Evolutionary conservation across 352 stramenopile genomes (phyloP).

Genomic region (Globisporangium alternatum): DNA sequence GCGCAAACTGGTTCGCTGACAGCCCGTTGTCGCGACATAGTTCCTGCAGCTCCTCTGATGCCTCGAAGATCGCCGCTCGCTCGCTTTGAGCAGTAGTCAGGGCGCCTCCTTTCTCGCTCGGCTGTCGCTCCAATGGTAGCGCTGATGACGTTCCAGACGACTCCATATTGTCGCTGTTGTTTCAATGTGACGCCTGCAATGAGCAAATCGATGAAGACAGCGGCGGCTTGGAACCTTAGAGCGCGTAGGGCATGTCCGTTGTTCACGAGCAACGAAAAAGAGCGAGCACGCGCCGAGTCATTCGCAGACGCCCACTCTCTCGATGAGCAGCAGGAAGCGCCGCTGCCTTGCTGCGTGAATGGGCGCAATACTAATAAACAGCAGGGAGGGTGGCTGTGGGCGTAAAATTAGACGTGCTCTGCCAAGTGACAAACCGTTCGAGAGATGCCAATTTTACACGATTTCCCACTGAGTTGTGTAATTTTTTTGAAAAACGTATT

Average conservation of each 20-base stretch:
- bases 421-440: not conserved
- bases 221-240: conserved; percentile 1
- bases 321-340: not conserved
- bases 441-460: too few species aligned
- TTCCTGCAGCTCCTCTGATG: conserved; percentile 49
- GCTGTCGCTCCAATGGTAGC: not conserved
- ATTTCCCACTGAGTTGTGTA: too few species aligned
- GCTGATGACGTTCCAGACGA: not conserved
- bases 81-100: conserved; percentile 31
- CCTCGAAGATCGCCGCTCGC: conserved; percentile 37
- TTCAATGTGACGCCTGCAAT: not conserved
- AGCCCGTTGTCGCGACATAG: conserved; percentile 71
- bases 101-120: not conserved
- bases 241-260: conserved; percentile 1
- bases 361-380: too few species aligned
- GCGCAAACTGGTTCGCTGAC: conserved; percentile 48
- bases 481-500: too few species aligned
- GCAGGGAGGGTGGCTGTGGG: not conserved
- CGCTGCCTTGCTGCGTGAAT: too few species aligned
- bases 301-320: not conserved
- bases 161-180: not conserved
- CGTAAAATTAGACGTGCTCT: not conserved
- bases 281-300: not conserved
- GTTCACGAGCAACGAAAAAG: not conserved
- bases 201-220: not conserved